Evolutionary conservation across 2,329 filamentous ascomycete species (phyloP).

Genomic region (Clonostachys solani): DNA sequence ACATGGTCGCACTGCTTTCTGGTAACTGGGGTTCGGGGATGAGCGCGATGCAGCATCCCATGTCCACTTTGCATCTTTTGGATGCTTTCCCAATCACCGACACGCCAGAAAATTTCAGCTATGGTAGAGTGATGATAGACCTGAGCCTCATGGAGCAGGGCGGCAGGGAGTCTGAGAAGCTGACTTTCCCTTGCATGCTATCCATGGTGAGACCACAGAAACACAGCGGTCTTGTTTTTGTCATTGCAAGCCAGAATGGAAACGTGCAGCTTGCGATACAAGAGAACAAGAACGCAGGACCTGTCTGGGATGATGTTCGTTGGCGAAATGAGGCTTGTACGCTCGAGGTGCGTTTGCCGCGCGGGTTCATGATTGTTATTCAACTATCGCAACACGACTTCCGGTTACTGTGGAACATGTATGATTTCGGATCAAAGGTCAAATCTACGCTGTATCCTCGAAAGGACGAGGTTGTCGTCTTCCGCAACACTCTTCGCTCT

Average conservation of each 20-base stretch:
- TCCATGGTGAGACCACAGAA: slow-evolving; percentile 68
- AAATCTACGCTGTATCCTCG: slow-evolving; percentile 66
- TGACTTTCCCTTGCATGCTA: slow-evolving; percentile 69
- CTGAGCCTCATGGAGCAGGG: slow-evolving; percentile 72
- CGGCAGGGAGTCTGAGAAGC: slow-evolving; percentile 55
- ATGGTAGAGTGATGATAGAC: slow-evolving; percentile 72
- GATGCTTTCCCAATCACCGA: slow-evolving; percentile 77
- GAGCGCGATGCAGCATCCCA: slow-evolving; percentile 39
- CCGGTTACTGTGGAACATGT: slow-evolving; percentile 74
- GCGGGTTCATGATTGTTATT: slow-evolving; percentile 70
- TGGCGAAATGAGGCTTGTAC: slow-evolving; percentile 68
- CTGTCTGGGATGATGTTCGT: slow-evolving; percentile 76
- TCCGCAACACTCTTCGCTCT: slow-evolving; percentile 63
- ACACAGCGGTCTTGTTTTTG: slow-evolving; percentile 66
- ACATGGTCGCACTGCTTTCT: slow-evolving; percentile 66
- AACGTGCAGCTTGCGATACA: slow-evolving; percentile 73
- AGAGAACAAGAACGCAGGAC: slow-evolving; percentile 60
- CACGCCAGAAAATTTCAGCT: slow-evolving; percentile 68
- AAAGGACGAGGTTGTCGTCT: slow-evolving; percentile 65
- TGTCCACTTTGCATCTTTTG: slow-evolving; percentile 47
- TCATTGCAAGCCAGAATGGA: slow-evolving; percentile 76
- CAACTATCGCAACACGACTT: slow-evolving; percentile 75
- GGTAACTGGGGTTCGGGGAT: slow-evolving; percentile 51
- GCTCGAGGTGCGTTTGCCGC: slow-evolving; percentile 66
- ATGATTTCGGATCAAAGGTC: slow-evolving; percentile 77